These are phyloP conservation scores for Penicillium lagena DNA, from an alignment of 495 filamentous ascomycete genomes.

Conservation along the genomic window DNA sequence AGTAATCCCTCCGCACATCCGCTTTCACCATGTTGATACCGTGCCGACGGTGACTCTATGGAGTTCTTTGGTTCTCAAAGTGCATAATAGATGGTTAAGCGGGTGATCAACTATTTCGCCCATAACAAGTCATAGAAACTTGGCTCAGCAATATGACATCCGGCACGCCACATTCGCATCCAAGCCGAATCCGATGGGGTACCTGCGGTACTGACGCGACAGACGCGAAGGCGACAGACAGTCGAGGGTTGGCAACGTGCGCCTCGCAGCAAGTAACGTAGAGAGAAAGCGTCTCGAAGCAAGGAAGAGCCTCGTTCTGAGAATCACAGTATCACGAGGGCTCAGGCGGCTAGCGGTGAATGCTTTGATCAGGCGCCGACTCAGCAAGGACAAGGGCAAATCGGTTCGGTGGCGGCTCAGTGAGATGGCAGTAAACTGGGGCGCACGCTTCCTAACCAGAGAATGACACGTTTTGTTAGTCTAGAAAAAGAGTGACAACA, in stretches of 20 bases:
- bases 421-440: not conserved
- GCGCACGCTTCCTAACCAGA: not conserved
- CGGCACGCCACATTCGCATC: too few species aligned
- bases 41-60: slow-evolving; percentile 2
- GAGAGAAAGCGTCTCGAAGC: too few species aligned
- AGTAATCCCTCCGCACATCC: slow-evolving; percentile 74
- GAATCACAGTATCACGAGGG: not conserved
- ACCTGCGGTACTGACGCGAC: too few species aligned
- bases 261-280: not conserved
- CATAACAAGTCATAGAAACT: slow-evolving; percentile 3
- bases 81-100: slow-evolving; percentile 13
- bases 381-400: not conserved
- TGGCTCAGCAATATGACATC: too few species aligned
- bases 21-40: slow-evolving; percentile 62
- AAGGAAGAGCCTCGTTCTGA: too few species aligned
- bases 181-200: too few species aligned
- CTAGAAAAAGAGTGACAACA: too few species aligned
- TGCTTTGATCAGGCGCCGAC: not conserved
- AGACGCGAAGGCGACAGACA: not conserved
- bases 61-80: slow-evolving; percentile 2
- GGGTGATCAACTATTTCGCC: slow-evolving; percentile 3
- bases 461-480: not conserved
- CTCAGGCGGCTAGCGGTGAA: not conserved
- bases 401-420: too few species aligned
- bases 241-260: not conserved